Base-by-base conservation (phyloP, 169 alveolate genomes). In the Plasmodium sp. region DNA sequence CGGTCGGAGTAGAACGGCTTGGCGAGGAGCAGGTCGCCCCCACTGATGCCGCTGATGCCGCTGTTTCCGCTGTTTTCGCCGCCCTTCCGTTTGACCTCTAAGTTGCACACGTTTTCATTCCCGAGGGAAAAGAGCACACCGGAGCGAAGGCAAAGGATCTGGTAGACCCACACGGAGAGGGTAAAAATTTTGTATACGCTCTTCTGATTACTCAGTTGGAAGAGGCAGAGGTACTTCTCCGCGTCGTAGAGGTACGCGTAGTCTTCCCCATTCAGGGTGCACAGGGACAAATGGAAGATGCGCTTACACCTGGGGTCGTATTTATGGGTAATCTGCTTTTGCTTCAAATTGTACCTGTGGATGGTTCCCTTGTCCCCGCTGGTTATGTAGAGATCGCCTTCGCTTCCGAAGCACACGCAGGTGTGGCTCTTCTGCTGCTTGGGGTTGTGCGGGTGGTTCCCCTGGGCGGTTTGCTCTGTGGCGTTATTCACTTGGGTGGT, bases 191-290 rank as follows among this genome's bases (percentile, higher is more conserved):
- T 90, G 73, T 90, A 90, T 3, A 90, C 41, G 10, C 43, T 62
- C 12, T 74, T 79, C 12, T 90, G 81, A 5, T 27, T 45, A 51
- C 18, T 54, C 36, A 67, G 34, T 34, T 72, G 67, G 41, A 39
- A 90, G 45, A 90, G 83, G 72, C 74, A 80, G n/a, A 79, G 82
- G 72, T 9, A 73, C 31, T 90, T 90, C 83, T 90, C 94, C 14
- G 90, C 67, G n/a, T 90, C 94, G 56, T 90, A 90, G 3, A 67
- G 10, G 83, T 90, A 90, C 43, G 83, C 73, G 82, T 80, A 90
- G 27, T 90, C 90, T 58, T 79, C 48, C 22, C 39, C 83, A 27
- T 80, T 54, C 51, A 90, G 9, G 10, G 45, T 80, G 80, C 82
- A 90, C 10, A 31, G 9, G 80, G 36, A 80, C 31, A 90, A 80